Evolutionary conservation across 805 yeast species (phyloP).

Genomic region (Wickerhamomyces ciferrii): DNA sequence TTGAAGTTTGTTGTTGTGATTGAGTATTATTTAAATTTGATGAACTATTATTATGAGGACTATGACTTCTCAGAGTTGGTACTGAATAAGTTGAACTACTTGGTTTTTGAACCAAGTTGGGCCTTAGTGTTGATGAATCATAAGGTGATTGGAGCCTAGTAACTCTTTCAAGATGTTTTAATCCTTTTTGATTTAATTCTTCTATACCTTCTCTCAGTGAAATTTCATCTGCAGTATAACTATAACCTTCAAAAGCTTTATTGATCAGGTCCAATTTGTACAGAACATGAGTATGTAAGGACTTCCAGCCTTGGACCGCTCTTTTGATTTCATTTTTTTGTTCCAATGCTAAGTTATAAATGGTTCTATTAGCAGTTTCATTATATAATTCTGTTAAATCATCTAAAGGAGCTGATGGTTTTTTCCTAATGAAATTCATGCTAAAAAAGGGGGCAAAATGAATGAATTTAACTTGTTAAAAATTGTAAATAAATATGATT

Average conservation of each 20-base stretch:
- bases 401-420: slow-evolving; percentile 55
- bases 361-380: slow-evolving; percentile 54
- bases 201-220: slow-evolving; percentile 27
- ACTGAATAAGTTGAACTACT: slow-evolving; percentile 9
- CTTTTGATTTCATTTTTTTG: slow-evolving; percentile 45
- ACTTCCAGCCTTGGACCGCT: slow-evolving; percentile 70
- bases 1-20: slow-evolving; percentile 12
- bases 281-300: slow-evolving; percentile 56
- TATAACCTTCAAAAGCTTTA: slow-evolving; percentile 27
- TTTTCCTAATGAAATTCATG: slow-evolving; percentile 51
- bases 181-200: slow-evolving; percentile 15
- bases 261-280: slow-evolving; percentile 51
- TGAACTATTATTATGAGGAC: slow-evolving; percentile 19
- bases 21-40: slow-evolving; percentile 12
- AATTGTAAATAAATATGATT: background rate
- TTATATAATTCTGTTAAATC: slow-evolving; percentile 56
- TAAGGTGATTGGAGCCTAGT: slow-evolving; percentile 5
- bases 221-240: slow-evolving; percentile 39
- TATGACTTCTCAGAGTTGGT: slow-evolving; percentile 17
- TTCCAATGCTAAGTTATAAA: slow-evolving; percentile 53
- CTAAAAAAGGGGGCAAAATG: background rate
- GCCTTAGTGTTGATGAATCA: background rate
- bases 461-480: background rate
- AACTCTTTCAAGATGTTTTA: slow-evolving; percentile 35
- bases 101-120: background rate